Conservation (phyloP, 208 protist species). For the Zelonia costaricensis region DNA sequence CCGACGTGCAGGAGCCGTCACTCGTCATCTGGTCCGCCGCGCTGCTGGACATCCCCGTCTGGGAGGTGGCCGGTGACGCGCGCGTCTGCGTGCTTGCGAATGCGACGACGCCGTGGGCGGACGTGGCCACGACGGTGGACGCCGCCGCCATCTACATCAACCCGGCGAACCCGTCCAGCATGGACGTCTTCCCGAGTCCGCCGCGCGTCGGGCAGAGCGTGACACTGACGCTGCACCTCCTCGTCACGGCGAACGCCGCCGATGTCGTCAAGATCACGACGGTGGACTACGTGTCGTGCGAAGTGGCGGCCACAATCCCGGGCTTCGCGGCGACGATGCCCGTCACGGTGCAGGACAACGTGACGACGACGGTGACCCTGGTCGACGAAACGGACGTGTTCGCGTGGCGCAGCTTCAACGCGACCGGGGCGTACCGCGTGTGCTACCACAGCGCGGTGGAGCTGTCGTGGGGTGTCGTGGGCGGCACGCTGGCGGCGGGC, state of each 20-base stretch:
- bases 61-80: slow-evolving; percentile 51
- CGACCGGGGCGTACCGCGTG: slow-evolving; percentile 52
- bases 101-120: slow-evolving; percentile 46
- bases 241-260: slow-evolving; percentile 34
- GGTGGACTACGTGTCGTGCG: slow-evolving; percentile 45
- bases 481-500: slow-evolving; percentile 50
- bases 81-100: slow-evolving; percentile 60
- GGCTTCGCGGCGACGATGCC: slow-evolving; percentile 41
- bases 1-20: slow-evolving; percentile 54
- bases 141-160: slow-evolving; percentile 35
- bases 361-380: slow-evolving; percentile 48
- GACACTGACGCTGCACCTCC: slow-evolving; percentile 76
- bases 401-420: slow-evolving; percentile 82
- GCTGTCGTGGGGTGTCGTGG: slow-evolving; percentile 66
- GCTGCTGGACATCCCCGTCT: slow-evolving; percentile 70
- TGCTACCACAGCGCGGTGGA: slow-evolving; percentile 85
- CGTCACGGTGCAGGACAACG: slow-evolving; percentile 45
- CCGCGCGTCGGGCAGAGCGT: slow-evolving; percentile 90
- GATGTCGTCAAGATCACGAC: slow-evolving; percentile 66
- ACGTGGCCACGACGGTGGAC: slow-evolving; percentile 55
- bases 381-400: slow-evolving; percentile 67
- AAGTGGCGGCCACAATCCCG: slow-evolving; percentile 28
- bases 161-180: slow-evolving; percentile 58
- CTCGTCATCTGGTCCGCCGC: slow-evolving; percentile 38
- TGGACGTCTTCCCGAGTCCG: slow-evolving; percentile 55